A percentile compares a stretch with the other conserved stretches of the same genome.
Evolutionary conservation across 225 moss, liverwort and hornwort genomes (phyloP).

Genomic region (Pleurozium schreberi): DNA sequence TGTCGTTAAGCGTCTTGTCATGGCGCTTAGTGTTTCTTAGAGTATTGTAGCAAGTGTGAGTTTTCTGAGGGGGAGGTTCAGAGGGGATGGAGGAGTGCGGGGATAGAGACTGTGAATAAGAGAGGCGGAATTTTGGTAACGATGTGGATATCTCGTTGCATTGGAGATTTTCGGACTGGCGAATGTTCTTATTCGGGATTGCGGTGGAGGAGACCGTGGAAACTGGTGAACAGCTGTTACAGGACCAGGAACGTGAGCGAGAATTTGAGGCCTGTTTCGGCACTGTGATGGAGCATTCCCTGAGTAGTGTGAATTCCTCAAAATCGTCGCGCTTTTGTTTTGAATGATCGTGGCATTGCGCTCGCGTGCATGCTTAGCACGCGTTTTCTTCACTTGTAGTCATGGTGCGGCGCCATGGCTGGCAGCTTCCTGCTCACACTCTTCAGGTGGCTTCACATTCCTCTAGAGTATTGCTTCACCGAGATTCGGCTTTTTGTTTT

Average conservation of each 20-base stretch:
- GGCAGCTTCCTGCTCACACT: conserved; percentile 99
- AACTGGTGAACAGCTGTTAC: not conserved
- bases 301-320: not conserved
- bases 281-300: not conserved
- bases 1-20: conserved; percentile 2
- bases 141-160: conserved; percentile 13
- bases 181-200: not conserved
- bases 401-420: conserved; percentile 99
- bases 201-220: conserved; percentile 1
- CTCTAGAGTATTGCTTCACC: not conserved
- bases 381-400: conserved; percentile 11
- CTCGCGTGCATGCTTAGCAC: conserved; percentile 33
- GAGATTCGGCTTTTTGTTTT: not conserved
- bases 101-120: not conserved
- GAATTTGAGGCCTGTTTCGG: not conserved
- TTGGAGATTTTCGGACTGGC: not conserved
- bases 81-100: conserved; percentile 3
- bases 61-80: not conserved
- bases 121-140: not conserved
- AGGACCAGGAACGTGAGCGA: not conserved
- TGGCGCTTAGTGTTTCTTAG: not conserved
- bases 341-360: conserved; percentile 27
- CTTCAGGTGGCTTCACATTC: conserved; percentile 69
- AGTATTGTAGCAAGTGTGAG: not conserved
- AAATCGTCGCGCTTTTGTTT: not conserved